Percentiles rank a stretch among this genome's conserved stretches.
phyloP scores from a whole-genome alignment of 2,329 filamentous ascomycete genomes.

The Aspergillus tamarii region DNA sequence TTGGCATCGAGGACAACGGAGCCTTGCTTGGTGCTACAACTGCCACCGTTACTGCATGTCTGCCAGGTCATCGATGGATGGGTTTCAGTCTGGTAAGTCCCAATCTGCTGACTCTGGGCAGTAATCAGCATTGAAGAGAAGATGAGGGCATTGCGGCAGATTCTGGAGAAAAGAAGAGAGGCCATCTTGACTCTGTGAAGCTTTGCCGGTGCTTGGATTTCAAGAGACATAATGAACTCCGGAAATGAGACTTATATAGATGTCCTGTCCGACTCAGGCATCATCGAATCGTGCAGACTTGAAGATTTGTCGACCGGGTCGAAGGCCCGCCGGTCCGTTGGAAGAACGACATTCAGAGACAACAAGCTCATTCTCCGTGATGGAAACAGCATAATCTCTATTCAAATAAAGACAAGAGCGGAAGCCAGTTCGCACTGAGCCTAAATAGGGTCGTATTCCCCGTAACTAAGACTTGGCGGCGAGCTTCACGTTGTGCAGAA shows the following conservation, averaged over 20 bases:
- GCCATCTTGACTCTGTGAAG: background rate
- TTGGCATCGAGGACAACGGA: conserved; percentile 59
- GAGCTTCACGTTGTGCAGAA: background rate
- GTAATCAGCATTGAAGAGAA: conserved; percentile 16
- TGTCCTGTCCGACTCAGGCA: background rate
- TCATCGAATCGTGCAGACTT: background rate
- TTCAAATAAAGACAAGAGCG: background rate
- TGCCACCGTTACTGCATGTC: conserved; percentile 53
- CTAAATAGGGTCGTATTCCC: background rate
- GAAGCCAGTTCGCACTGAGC: background rate
- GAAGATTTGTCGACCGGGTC: background rate
- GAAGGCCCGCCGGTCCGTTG: background rate
- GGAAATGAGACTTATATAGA: background rate
- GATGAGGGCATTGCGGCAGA: conserved; percentile 23
- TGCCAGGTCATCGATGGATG: conserved; percentile 58
- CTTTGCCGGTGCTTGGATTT: background rate
- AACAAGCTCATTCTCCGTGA: background rate
- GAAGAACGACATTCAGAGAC: background rate
- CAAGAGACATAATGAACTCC: too few relatives aligned
- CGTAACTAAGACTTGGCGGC: background rate
- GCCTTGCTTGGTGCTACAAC: conserved; percentile 55
- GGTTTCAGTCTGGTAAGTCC: conserved; percentile 24
- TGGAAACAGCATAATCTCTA: background rate
- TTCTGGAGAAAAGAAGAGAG: conserved; percentile 9
- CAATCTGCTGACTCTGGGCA: conserved; percentile 27